Evolutionary conservation across 129 eudicot species (phyloP).

Genomic region (Kitagawia praeruptora): DNA sequence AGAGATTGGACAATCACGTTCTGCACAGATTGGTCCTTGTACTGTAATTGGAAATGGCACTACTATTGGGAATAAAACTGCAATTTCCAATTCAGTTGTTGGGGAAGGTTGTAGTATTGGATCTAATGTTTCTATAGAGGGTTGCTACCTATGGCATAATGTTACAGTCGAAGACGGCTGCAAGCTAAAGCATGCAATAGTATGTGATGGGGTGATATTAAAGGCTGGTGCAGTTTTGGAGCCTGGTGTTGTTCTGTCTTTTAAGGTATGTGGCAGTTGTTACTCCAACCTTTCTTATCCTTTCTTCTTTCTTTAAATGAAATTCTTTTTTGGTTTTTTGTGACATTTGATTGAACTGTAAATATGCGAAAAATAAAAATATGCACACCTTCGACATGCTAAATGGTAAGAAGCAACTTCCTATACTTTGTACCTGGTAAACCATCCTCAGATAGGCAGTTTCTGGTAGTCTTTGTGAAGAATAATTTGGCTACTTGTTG

Average conservation of each 20-base stretch:
- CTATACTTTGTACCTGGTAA: neutral
- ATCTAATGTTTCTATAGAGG: constrained; percentile 65
- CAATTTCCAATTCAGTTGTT: constrained; percentile 70
- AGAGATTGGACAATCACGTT: constrained; percentile 54
- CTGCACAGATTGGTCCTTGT: constrained; percentile 67
- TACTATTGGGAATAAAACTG: constrained; percentile 46
- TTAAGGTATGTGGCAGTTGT: constrained; percentile 36
- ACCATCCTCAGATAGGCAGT: neutral
- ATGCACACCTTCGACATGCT: neutral
- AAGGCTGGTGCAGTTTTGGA: constrained; percentile 67
- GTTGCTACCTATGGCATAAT: constrained; percentile 85
- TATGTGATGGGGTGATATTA: constrained; percentile 78
- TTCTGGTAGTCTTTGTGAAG: neutral
- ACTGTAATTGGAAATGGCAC: constrained; percentile 69
- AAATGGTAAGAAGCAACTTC: neutral
- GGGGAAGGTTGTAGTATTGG: constrained; percentile 85
- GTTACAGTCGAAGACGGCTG: constrained; percentile 85
- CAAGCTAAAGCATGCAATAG: constrained; percentile 55
- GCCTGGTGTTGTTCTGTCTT: constrained; percentile 80
- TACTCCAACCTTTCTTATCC: neutral
- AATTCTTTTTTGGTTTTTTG: neutral
- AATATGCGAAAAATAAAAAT: neutral
- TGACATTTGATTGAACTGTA: neutral
- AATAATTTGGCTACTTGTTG: neutral
- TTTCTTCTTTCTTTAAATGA: neutral